Evolutionary conservation across 1,284 basidiomycete genomes (phyloP).

Genomic region (Cryptococcus sp.): DNA sequence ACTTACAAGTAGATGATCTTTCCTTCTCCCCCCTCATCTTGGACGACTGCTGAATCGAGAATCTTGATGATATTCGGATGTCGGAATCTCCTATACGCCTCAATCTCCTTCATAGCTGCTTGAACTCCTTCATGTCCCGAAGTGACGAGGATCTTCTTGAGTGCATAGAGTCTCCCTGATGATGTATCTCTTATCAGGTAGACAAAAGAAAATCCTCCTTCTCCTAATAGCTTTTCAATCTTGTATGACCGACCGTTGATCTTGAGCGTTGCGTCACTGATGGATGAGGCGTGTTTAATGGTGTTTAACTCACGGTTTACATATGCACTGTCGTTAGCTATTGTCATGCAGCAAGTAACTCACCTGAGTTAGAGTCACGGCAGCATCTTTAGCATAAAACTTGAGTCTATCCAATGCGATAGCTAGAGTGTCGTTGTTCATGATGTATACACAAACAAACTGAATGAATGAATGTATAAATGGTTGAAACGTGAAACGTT

Average conservation of each 20-base stretch:
- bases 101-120: conserved; percentile 77
- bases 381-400: conserved; percentile 33
- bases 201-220: conserved; percentile 93
- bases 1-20: conserved; percentile 86
- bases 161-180: conserved; percentile 72
- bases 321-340: conserved; percentile 36
- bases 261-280: conserved; percentile 62
- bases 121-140: conserved; percentile 55
- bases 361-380: conserved; percentile 36
- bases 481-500: not conserved
- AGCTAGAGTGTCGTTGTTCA: conserved; percentile 34
- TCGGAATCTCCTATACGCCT: conserved; percentile 85
- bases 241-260: conserved; percentile 91
- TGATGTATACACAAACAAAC: conserved; percentile 4
- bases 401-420: conserved; percentile 31
- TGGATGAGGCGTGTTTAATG: conserved; percentile 3
- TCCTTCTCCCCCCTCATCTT: conserved; percentile 73
- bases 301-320: conserved; percentile 41
- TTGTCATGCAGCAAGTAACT: conserved; percentile 6
- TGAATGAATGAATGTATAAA: not conserved
- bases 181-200: conserved; percentile 73
- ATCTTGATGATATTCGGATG: conserved; percentile 54
- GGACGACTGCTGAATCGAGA: conserved; percentile 82
- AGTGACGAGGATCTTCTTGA: conserved; percentile 90
- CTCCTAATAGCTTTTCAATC: conserved; percentile 82